Base-by-base conservation (phyloP, 768 basidiomycete genomes). In the Mycena kentingensis region DNA sequence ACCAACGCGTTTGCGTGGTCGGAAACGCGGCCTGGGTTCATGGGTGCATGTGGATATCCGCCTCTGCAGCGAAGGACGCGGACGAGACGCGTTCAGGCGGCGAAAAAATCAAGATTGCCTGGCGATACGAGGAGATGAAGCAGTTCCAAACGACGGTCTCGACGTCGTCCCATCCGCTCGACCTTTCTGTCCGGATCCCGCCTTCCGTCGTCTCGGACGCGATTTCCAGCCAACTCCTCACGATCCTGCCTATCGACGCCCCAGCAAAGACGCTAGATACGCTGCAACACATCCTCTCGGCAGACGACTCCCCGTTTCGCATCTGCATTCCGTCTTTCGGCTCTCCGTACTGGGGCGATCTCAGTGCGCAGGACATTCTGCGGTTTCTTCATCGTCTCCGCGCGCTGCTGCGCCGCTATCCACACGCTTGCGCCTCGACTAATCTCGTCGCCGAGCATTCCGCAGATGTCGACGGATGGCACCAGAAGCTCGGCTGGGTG, bases 111-210 rank as follows among this genome's bases (percentile, higher is more conserved):
- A 96, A 90, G 73, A 98, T 99, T 62, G 97, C 97, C 26, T 99
- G 97, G 91, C 81, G 97, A 65, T 99, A 99, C 69, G 92, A 93
- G 63, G 80, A 85, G 51, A 90, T 98, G 90, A 90, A 88, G 72
- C 85, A 78, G 70, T 96, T 97, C 67, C 83, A 91, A 72, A 97
- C 94, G 4, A 93, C 91, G 2, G 84, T 93, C 19, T 65, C 75
- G 31, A 56, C 85, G 49, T 76, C 83, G 32, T 91, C 87, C 66
- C 75, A 73, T 36, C 70, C 78, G 5, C 89, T 94, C 62, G 92
- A 95, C 65, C 71, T 96, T 52, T 84, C 85, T 2, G 74, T 70
- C 57, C 79, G 76, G 26, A 75, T 92, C 49, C 83, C 88, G 13
- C 58, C 69, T 19, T 64, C 76, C 6, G 67, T 80, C 24, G 64